Base-by-base conservation (phyloP, 768 basidiomycete species). In the Strobilomyces confusus region DNA sequence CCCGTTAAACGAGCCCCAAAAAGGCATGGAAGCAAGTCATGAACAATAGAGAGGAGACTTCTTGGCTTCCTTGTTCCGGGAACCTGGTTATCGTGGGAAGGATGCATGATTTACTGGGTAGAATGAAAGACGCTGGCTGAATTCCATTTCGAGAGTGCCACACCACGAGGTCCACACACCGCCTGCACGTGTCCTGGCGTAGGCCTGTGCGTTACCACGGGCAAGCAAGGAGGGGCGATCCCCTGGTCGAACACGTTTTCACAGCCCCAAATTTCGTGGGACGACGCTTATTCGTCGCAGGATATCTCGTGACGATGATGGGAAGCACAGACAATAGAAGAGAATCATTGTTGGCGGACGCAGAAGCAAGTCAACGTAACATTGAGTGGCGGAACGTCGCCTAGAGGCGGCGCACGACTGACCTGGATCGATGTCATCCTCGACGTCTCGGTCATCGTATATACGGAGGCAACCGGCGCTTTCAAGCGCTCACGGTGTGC, bases 41-140 rank as follows among this genome's bases (percentile, higher is more conserved):
- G 34, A 49, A 63, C 50, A 64, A 64, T 66, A 64, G 19, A 40
- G 40, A 32, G 26, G 20, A 7, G 42, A 23, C 65, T 67, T 64
- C 55, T 48, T 40, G 49, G 38, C 52, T 60, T 66, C 63, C 52
- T 57, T 53, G 52, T 49, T 56, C 64, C 58, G 52, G 52, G 49
- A 36, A 45, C 49, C 38, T 41, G 43, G 51, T 19, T 41, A 29
- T 17, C 54, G 60, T 59, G 64, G 41, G 60, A 62, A 57, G 3
- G 26, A 14, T 9, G 20, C 15, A 38, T 41, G 19, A 33, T 30
- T 43, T 30, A 37, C 48, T 40, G 37, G 49, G 54, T 42, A 54
- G 37, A 54, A 49, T 37, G 49, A 49, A 49, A 40, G 51, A 55
- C 48, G 23, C 37, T 48, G 42, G 34, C 11, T 30, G 3, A 9